Evolutionary conservation across 208 protist species (phyloP).

Genomic region (Trypanosoma mega): DNA sequence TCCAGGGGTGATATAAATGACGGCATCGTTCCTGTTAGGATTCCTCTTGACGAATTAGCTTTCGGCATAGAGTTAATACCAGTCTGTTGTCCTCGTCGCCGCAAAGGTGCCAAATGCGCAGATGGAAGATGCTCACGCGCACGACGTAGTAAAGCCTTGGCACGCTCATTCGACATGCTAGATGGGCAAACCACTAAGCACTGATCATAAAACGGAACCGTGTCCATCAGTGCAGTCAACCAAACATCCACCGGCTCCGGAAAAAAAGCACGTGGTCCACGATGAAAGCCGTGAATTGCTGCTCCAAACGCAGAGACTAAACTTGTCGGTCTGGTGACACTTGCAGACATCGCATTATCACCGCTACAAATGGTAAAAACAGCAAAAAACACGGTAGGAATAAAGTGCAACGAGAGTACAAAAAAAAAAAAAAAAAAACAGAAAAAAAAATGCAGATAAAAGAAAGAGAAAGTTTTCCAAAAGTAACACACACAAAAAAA

Average conservation of each 20-base stretch:
- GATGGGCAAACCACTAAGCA: constrained; percentile 64
- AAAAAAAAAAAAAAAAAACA: constrained; percentile 14
- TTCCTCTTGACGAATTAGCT: not conserved
- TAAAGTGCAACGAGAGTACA: not conserved
- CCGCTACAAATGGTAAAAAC: not conserved
- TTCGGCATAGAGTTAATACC: too few species aligned
- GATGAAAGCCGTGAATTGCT: constrained; percentile 52
- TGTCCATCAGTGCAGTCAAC: constrained; percentile 63
- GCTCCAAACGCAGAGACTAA: constrained; percentile 43
- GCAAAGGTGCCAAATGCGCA: constrained; percentile 36
- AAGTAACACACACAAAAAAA: constrained; percentile 5
- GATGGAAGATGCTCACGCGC: constrained; percentile 49
- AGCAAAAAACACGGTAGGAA: not conserved
- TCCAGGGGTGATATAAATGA: constrained; percentile 38
- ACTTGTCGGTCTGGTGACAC: not conserved
- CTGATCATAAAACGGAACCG: constrained; percentile 77
- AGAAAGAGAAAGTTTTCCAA: not conserved
- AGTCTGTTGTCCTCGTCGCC: too few species aligned
- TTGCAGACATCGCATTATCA: constrained; percentile 13
- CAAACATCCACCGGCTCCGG: constrained; percentile 73
- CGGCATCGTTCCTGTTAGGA: constrained; percentile 2
- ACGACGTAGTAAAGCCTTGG: constrained; percentile 32
- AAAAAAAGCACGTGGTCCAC: constrained; percentile 36
- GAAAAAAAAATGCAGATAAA: constrained; percentile 3
- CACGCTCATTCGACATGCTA: constrained; percentile 24